Percentiles rank a stretch among this genome's conserved stretches.
phyloP scores from a whole-genome alignment of 495 filamentous ascomycete species.

The Penicillium tannophilum region DNA sequence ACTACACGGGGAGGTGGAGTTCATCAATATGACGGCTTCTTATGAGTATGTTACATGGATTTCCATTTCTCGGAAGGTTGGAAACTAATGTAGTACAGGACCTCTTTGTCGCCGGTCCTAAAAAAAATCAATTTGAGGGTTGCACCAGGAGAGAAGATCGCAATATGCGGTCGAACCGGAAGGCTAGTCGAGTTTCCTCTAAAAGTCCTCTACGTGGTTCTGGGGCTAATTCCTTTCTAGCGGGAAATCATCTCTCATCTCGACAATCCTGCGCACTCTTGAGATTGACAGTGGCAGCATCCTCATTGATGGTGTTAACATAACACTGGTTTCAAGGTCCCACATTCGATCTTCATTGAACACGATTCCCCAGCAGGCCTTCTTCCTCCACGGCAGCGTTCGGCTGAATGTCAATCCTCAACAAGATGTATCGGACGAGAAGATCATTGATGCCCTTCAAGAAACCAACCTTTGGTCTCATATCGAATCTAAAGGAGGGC shows the following conservation, averaged over 20 bases:
- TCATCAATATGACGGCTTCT: conserved; percentile 26
- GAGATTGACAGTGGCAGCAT: conserved; percentile 40
- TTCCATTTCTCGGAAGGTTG: not conserved
- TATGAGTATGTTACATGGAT: conserved; percentile 24
- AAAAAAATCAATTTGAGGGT: conserved; percentile 17
- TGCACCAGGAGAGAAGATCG: conserved; percentile 42
- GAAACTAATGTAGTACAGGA: conserved; percentile 12
- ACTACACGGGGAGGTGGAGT: conserved; percentile 20
- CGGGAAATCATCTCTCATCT: conserved; percentile 45
- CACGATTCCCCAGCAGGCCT: conserved; percentile 51
- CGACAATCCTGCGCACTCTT: conserved; percentile 44
- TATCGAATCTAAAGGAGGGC: conserved; percentile 40
- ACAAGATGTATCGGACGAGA: conserved; percentile 31
- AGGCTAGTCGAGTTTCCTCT: conserved; percentile 25
- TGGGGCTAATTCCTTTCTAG: conserved; percentile 18
- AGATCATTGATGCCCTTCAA: conserved; percentile 39
- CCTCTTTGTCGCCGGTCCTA: conserved; percentile 22
- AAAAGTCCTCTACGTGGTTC: not conserved
- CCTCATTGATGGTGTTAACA: conserved; percentile 48
- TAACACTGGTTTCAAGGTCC: conserved; percentile 33
- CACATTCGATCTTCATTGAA: conserved; percentile 38
- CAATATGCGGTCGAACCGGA: conserved; percentile 49
- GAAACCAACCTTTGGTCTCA: conserved; percentile 41
- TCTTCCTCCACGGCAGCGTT: conserved; percentile 45
- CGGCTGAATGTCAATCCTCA: conserved; percentile 50